A percentile compares a stretch with the other conserved stretches of the same genome.
phyloP scores from a whole-genome alignment of 768 basidiomycete genomes.

The Amanita molliuscula region DNA sequence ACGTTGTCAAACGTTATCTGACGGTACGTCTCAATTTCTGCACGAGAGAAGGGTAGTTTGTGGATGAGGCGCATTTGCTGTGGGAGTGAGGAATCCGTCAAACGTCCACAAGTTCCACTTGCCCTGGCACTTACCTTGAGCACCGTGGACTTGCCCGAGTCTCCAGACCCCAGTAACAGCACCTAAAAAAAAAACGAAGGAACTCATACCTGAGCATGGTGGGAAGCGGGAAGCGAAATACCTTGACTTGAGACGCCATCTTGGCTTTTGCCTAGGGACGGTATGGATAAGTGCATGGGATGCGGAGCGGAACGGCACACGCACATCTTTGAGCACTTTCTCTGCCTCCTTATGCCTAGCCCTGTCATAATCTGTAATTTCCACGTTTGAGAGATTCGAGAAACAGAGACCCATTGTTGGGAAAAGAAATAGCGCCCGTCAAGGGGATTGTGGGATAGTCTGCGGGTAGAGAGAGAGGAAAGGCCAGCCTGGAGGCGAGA shows the following conservation, averaged over 20 bases:
- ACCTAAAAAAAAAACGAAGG: conserved; percentile 35
- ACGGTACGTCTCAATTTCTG: conserved; percentile 82
- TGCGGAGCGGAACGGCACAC: conserved; percentile 13
- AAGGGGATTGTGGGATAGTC: neutral
- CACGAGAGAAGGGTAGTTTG: conserved; percentile 66
- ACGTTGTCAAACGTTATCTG: conserved; percentile 93
- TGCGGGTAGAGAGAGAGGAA: neutral
- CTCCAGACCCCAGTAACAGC: conserved; percentile 84
- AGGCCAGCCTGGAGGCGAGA: conserved; percentile 3
- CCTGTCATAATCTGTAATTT: conserved; percentile 62
- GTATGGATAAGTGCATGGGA: conserved; percentile 5
- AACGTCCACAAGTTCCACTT: neutral
- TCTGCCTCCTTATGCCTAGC: conserved; percentile 59
- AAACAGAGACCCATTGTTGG: conserved; percentile 67
- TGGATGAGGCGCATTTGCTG: conserved; percentile 98
- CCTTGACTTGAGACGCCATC: conserved; percentile 70
- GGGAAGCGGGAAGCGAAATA: conserved; percentile 15
- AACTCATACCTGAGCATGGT: conserved; percentile 1
- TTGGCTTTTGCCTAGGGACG: conserved; percentile 56
- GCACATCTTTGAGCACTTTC: conserved; percentile 67
- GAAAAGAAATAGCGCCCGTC: neutral
- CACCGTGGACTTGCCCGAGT: conserved; percentile 89
- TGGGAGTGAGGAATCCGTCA: neutral
- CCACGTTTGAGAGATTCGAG: conserved; percentile 46
- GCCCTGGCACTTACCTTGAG: conserved; percentile 51